Percentiles rank a stretch among this genome's conserved stretches.
phyloP scores from a whole-genome alignment of 2,329 filamentous ascomycete species.

The Hortaea sp. region DNA sequence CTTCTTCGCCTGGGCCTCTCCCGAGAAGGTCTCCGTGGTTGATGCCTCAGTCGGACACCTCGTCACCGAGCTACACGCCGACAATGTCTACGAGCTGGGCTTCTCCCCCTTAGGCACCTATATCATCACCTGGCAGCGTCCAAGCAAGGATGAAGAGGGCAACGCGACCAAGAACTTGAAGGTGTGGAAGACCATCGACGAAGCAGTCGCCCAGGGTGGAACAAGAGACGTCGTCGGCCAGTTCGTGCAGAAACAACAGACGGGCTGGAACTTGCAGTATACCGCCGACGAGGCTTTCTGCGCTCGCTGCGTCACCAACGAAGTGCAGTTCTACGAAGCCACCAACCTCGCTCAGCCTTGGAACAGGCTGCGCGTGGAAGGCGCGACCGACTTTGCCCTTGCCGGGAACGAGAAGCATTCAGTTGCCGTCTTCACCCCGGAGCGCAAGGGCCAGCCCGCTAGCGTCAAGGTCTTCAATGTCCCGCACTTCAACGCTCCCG shows the following conservation, averaged over 20 bases:
- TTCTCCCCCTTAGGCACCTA: constrained; percentile 91
- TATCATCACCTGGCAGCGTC: constrained; percentile 93
- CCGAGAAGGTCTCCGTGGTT: constrained; percentile 74
- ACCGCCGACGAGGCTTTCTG: constrained; percentile 88
- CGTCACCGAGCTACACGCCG: constrained; percentile 63
- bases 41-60: constrained; percentile 68
- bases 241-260: constrained; percentile 93
- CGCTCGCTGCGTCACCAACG: constrained; percentile 87
- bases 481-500: constrained; percentile 68
- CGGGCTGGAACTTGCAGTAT: constrained; percentile 96
- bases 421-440: constrained; percentile 88
- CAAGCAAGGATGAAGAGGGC: constrained; percentile 82
- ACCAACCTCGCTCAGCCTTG: constrained; percentile 75
- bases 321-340: constrained; percentile 94
- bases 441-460: constrained; percentile 87
- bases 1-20: constrained; percentile 91
- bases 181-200: constrained; percentile 80
- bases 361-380: constrained; percentile 92
- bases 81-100: constrained; percentile 85
- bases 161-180: constrained; percentile 95
- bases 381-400: constrained; percentile 78
- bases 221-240: constrained; percentile 66
- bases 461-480: constrained; percentile 91
- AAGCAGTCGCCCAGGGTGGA: constrained; percentile 48
- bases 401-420: constrained; percentile 84